Percentiles rank a stretch among this genome's conserved stretches.
phyloP scores from a whole-genome alignment of 768 basidiomycete species.

The Collybia sordida region DNA sequence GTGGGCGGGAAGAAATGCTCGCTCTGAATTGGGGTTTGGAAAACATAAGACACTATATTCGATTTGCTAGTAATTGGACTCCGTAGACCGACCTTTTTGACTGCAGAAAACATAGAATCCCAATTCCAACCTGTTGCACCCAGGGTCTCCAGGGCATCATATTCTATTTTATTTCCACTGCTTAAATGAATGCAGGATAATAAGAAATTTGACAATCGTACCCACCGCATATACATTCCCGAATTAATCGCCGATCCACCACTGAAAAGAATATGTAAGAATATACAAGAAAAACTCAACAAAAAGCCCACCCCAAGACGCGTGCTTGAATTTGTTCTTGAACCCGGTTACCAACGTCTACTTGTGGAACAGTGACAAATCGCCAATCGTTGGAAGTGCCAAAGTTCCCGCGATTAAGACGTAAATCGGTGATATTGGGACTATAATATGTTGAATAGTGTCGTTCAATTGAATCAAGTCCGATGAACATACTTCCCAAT shows the following conservation, averaged over 20 bases:
- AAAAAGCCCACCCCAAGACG: constrained; percentile 10
- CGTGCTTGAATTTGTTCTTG: constrained; percentile 13
- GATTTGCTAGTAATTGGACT: not conserved
- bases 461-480: not conserved
- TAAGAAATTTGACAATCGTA: not conserved
- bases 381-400: constrained; percentile 12
- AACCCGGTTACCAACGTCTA: constrained; percentile 4
- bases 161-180: constrained; percentile 12
- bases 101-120: constrained; percentile 10
- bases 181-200: not conserved
- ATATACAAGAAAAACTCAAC: not conserved
- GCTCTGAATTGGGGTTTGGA: too few species aligned
- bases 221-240: constrained; percentile 14
- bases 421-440: constrained; percentile 10
- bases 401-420: constrained; percentile 10
- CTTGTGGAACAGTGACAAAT: constrained; percentile 12
- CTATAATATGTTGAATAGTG: not conserved
- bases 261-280: not conserved
- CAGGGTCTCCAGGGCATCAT: constrained; percentile 10
- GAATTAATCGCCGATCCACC: constrained; percentile 14
- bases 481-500: constrained; percentile 4
- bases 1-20: constrained; percentile 14
- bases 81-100: constrained; percentile 5
- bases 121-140: constrained; percentile 14
- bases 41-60: too few species aligned